Conservation (phyloP, 1,139 yeast species). For the Taiozyma sp. region DNA sequence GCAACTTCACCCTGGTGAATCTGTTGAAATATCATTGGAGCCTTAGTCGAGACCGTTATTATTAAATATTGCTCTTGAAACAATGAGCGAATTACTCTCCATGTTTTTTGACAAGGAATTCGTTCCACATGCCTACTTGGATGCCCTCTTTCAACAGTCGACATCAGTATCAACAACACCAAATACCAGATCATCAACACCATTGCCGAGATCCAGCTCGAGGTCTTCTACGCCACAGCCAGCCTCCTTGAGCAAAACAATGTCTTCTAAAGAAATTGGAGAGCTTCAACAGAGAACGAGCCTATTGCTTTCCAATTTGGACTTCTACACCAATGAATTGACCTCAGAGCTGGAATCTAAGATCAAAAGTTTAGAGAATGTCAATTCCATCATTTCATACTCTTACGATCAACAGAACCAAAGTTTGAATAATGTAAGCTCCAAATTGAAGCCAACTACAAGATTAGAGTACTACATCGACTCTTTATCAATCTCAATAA, state of each 20-base stretch:
- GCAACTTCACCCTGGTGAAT: too few relatives aligned
- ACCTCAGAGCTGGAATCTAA: slow-evolving; percentile 46
- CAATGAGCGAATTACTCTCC: slow-evolving; percentile 30
- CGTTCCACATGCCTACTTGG: slow-evolving; percentile 45
- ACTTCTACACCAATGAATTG: slow-evolving; percentile 55
- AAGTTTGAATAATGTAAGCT: slow-evolving; percentile 3
- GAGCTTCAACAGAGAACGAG: slow-evolving; percentile 34
- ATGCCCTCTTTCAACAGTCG: slow-evolving; percentile 34
- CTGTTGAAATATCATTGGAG: background rate
- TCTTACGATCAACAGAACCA: slow-evolving; percentile 14
- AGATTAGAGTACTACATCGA: slow-evolving; percentile 62
- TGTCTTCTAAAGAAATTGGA: slow-evolving; percentile 26
- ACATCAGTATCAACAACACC: slow-evolving; percentile 1
- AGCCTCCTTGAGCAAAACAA: slow-evolving; percentile 7
- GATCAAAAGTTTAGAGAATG: slow-evolving; percentile 38
- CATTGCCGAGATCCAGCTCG: background rate
- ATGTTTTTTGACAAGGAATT: slow-evolving; percentile 46
- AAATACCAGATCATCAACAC: slow-evolving; percentile 3
- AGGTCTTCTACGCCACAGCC: background rate
- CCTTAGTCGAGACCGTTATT: background rate
- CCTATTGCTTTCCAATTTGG: slow-evolving; percentile 50
- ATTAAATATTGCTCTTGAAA: background rate
- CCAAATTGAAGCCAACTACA: slow-evolving; percentile 34
- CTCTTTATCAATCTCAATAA: slow-evolving; percentile 52
- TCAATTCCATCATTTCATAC: slow-evolving; percentile 37